A percentile compares a stretch with the other conserved stretches of the same genome.
phyloP scores from a whole-genome alignment of 257 asterid species.

The Sherardia arvensis region DNA sequence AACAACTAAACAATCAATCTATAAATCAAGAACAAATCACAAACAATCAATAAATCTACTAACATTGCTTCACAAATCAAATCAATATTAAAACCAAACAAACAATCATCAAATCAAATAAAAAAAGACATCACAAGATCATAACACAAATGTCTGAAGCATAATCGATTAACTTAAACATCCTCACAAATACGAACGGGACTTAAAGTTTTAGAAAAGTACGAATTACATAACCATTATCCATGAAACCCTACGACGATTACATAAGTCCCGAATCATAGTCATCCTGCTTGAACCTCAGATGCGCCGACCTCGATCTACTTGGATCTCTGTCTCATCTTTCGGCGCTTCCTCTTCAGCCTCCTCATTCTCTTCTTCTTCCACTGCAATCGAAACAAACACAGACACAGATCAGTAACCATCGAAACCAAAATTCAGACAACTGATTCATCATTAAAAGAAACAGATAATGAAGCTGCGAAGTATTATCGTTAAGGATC shows the following conservation, averaged over 20 bases:
- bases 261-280: background rate
- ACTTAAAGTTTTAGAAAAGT: background rate
- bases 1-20: too few relatives aligned
- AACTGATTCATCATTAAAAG: background rate
- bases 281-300: background rate
- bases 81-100: too few relatives aligned
- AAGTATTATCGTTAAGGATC: background rate
- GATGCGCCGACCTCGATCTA: background rate
- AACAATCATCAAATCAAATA: too few relatives aligned
- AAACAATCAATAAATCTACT: too few relatives aligned
- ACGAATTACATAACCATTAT: slow-evolving; percentile 1
- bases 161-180: background rate
- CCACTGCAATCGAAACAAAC: slow-evolving; percentile 4
- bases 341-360: slow-evolving; percentile 30
- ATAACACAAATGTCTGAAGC: background rate
- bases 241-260: background rate
- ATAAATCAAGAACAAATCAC: too few relatives aligned
- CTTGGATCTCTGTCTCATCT: slow-evolving; percentile 31
- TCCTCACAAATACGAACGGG: background rate
- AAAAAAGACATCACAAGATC: background rate
- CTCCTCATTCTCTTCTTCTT: slow-evolving; percentile 31
- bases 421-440: background rate
- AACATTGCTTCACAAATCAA: background rate
- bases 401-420: background rate
- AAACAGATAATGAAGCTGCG: background rate